These are phyloP conservation scores for Russula abietina DNA, from an alignment of 768 basidiomycete genomes.

Conservation along the genomic window DNA sequence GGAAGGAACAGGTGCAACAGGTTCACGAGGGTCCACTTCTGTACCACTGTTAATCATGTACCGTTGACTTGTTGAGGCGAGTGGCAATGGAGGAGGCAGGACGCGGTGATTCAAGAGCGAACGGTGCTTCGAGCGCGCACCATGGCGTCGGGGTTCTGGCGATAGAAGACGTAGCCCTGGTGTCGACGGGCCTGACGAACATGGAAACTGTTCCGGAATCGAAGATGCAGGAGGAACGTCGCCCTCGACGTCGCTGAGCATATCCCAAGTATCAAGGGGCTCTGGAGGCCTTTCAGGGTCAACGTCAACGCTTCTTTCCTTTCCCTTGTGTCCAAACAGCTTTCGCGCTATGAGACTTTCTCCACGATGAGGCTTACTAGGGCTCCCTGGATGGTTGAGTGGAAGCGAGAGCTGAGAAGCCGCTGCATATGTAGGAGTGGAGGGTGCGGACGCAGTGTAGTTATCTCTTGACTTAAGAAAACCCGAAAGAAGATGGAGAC, in stretches of 20 bases:
- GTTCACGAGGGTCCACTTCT: conserved; percentile 4
- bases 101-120: conserved; percentile 17
- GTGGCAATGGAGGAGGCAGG: conserved; percentile 5
- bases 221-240: conserved; percentile 5
- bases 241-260: conserved; percentile 21
- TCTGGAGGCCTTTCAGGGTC: conserved; percentile 13
- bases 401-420: conserved; percentile 25
- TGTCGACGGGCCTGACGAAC: conserved; percentile 1
- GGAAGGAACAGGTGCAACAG: background rate
- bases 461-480: conserved; percentile 19
- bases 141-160: background rate
- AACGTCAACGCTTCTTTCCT: conserved; percentile 17
- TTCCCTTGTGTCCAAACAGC: conserved; percentile 24
- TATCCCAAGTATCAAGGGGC: conserved; percentile 23
- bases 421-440: conserved; percentile 23
- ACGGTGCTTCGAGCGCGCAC: conserved; percentile 19
- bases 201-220: conserved; percentile 1
- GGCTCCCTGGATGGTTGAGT: conserved; percentile 18
- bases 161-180: background rate
- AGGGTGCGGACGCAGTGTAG: conserved; percentile 22
- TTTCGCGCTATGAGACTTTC: conserved; percentile 21
- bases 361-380: conserved; percentile 15
- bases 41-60: background rate
- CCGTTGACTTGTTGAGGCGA: background rate
- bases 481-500: conserved; percentile 22